Conservation (phyloP, 106 monocot species). For the Phalaenopsis equestris region DNA sequence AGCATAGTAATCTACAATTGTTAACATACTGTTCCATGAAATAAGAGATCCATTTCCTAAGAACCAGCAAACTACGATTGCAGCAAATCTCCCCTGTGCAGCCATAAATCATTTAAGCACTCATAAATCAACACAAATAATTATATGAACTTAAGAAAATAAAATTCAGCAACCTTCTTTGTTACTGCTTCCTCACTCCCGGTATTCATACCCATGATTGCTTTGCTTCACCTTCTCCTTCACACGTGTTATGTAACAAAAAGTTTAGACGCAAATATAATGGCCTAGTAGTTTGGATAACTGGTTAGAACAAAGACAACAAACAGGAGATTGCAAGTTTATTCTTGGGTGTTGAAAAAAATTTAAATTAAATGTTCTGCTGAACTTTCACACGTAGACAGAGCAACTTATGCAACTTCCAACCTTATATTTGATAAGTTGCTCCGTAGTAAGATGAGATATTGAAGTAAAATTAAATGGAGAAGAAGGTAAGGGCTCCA, state of each 20-base stretch:
- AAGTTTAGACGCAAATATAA: not conserved
- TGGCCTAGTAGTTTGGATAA: not conserved
- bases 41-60: conserved; percentile 49
- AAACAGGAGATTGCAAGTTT: not conserved
- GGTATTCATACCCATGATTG: not conserved
- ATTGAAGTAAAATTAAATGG: not conserved
- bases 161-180: conserved; percentile 5
- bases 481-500: too few species aligned
- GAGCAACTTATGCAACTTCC: not conserved
- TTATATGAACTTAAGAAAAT: not conserved
- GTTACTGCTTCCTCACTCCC: not conserved
- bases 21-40: conserved; percentile 65
- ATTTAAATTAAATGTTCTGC: not conserved
- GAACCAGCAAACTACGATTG: conserved; percentile 14
- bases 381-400: not conserved
- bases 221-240: conserved; percentile 2
- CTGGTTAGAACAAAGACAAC: not conserved
- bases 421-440: not conserved
- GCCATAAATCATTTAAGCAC: not conserved
- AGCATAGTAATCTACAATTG: conserved; percentile 52
- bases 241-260: not conserved
- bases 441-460: not conserved
- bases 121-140: not conserved
- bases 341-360: not conserved
- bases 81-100: conserved; percentile 11